These are phyloP conservation scores for Pseudocohnilembus persalinus DNA, from an alignment of 169 alveolate species.

Conservation along the genomic window DNA sequence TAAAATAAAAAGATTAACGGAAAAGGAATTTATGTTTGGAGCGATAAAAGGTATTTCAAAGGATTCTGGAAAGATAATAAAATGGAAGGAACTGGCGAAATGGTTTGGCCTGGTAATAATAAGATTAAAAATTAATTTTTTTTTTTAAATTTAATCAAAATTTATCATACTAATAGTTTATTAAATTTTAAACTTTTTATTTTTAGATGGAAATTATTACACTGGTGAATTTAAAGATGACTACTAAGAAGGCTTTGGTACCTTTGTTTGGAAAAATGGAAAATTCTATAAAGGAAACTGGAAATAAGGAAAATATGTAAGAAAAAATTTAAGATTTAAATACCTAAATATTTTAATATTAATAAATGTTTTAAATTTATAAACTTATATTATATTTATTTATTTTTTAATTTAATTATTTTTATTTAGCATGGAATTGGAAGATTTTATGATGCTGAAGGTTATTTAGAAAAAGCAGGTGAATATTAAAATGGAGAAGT, in stretches of 20 bases:
- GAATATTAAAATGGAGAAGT: neutral
- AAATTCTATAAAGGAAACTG: conserved; percentile 32
- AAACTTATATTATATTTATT: too few relatives aligned
- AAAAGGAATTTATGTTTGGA: conserved; percentile 56
- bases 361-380: too few relatives aligned
- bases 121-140: too few relatives aligned
- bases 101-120: conserved; percentile 54
- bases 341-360: too few relatives aligned
- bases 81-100: conserved; percentile 68
- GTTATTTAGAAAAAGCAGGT: conserved; percentile 13
- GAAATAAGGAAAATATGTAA: conserved; percentile 39
- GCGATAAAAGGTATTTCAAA: conserved; percentile 55
- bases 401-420: conserved; percentile 39
- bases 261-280: conserved; percentile 3
- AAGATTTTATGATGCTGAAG: conserved; percentile 12
- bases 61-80: conserved; percentile 63
- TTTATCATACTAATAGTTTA: neutral
- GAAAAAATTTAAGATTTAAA: conserved; percentile 34
- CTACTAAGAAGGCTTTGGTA: conserved; percentile 24
- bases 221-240: conserved; percentile 31
- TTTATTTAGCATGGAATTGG: neutral
- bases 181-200: conserved; percentile 8
- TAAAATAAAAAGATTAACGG: conserved; percentile 23
- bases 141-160: too few relatives aligned
- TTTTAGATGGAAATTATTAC: conserved; percentile 25